A percentile compares a stretch with the other conserved stretches of the same genome.
Evolutionary conservation across 305 asterid species (phyloP).

Genomic region (Caryopteris hybrid): DNA sequence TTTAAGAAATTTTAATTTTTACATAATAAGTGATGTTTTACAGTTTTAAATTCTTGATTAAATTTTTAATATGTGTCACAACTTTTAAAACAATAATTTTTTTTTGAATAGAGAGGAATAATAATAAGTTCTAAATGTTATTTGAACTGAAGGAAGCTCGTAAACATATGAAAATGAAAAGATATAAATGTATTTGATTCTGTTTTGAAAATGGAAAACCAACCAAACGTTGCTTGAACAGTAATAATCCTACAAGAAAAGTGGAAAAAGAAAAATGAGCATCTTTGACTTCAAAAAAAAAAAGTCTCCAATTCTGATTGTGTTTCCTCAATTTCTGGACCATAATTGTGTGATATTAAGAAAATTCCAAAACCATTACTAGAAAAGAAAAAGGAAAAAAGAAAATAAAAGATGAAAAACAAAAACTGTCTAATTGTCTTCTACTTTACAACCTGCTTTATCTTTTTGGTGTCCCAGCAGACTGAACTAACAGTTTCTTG

Average conservation of each 20-base stretch:
- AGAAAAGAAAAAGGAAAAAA: too few relatives aligned
- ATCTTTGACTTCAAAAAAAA: not conserved
- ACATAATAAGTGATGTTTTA: too few relatives aligned
- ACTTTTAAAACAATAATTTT: too few relatives aligned
- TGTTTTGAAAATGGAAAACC: not conserved
- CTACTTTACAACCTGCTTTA: slow-evolving; percentile 1
- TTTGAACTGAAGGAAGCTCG: too few relatives aligned
- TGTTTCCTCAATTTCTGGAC: slow-evolving; percentile 7
- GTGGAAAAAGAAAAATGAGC: not conserved
- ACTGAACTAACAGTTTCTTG: not conserved
- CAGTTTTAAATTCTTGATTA: too few relatives aligned
- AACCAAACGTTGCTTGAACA: not conserved
- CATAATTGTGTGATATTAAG: not conserved
- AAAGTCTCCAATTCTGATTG: too few relatives aligned
- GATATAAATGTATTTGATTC: too few relatives aligned
- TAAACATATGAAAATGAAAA: too few relatives aligned
- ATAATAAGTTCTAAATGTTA: too few relatives aligned
- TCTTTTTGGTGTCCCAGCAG: slow-evolving; percentile 3
- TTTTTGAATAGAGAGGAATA: too few relatives aligned
- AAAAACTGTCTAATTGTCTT: not conserved
- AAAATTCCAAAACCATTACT: not conserved
- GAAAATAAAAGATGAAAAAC: not conserved
- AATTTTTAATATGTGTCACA: too few relatives aligned
- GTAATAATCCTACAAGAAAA: not conserved
- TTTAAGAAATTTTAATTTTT: too few relatives aligned